Base-by-base conservation (phyloP, 2,329 filamentous ascomycete genomes). In the Fusarium sp. region DNA sequence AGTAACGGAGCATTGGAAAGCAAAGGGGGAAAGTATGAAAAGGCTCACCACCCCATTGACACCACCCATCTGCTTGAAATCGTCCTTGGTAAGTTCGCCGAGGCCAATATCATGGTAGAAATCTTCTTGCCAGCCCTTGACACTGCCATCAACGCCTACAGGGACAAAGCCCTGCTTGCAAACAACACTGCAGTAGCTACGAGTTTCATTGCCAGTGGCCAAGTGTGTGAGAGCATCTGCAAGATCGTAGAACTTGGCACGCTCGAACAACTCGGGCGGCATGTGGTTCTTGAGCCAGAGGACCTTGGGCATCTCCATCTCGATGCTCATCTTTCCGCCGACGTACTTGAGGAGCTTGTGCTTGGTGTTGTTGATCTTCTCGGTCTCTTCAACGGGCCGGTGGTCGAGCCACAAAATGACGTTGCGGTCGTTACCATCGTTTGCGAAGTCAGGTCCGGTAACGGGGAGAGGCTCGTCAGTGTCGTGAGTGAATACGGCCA, bases 301-400 rank as follows among this genome's bases (percentile, higher is more conserved):
- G 2, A 97, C 93, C 82, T 99, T 99, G 68, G 96, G 96, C 56
- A 99, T 96, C 79, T 99, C 96, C 96, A 99, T 99, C 84, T 99
- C 96, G 70, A 97, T 95, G 78, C 93, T 97, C 96, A 99, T 99
- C 78, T 92, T 95, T 67, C 96, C 96, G 72, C 96, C 96, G 19
- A 99, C 96, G 77, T 99, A 99, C 75, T 94, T 92, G 61, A 99
- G 88, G 54, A 99, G 84, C 79, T 96, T 96, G 83, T 99, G 96
- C 53, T 90, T 86, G 4, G 96, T 98, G 55, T 89, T 88, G 79
- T 99, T 99, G 82, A 99, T 97, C 81, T 92, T 92, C 67, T 92
- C 90, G 1, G 95, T 96, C 84, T 99, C 96, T 63, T 92, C 88
- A 15, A 96, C 88, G 1, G 96, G 93, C 39, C 96, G 89, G 80